Base-by-base conservation (phyloP, 345 rosid species). In the Populus davidiana region DNA sequence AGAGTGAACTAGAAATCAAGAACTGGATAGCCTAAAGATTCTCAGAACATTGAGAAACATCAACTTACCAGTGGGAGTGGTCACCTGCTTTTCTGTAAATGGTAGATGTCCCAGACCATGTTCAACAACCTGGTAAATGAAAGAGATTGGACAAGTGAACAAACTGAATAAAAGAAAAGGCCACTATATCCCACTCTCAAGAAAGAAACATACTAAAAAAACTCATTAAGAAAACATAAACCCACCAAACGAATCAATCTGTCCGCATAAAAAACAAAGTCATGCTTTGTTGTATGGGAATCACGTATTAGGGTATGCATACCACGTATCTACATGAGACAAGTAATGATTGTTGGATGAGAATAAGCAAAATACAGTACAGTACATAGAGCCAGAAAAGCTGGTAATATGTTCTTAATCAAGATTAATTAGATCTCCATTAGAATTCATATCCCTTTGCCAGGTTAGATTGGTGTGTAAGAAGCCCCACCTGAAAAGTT, bases 281-380 rank as follows among this genome's bases (percentile, higher is more conserved):
- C 98, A 82, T 96, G 98, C 81, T 91, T 96, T 65, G 98, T 91
- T 82, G 92, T 93, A 83, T 89, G 93, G 82, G 94, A 72, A 85
- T 93, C 99, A 76, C 99, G 99, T 86, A 96, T 91, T 43, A 96
- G 97, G 78, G 99, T 96, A 87, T 96, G 99, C 99, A 96, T 96
- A 77, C 99, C 99, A 78, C 97, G 86, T 83, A 93, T 96, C 99
- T 96, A 90, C 85, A 90, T 35, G 76, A 77, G 20, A 82, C 38
- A 75, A 70, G 66, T 20, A 35, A 70, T 41, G 69, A 76, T 33
- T 43, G 64, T 35, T 8, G 70, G 59, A 66, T 70, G 13, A 27
- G 59, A 77, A 23, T 12, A 70, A 65, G 67, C 29, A 36, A 70
- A 59, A 4, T 13, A 47, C 43, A 17, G 12, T 54, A 66, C 62